phyloP scores from a whole-genome alignment of 2,329 filamentous ascomycete species.

The Fusarium sp. region DNA sequence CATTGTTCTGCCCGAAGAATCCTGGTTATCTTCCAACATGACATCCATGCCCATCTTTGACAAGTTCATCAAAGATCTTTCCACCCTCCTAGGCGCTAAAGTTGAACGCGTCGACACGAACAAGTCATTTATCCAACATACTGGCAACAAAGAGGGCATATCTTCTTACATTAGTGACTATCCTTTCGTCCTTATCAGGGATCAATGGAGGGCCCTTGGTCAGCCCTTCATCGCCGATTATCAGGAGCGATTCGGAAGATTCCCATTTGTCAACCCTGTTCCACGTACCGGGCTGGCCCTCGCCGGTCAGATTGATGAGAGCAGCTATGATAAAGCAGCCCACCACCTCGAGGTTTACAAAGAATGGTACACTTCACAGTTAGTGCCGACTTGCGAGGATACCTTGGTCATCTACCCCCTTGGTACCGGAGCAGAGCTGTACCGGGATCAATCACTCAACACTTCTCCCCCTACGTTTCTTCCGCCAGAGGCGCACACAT shows the following conservation, averaged over 20 bases:
- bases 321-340: background rate
- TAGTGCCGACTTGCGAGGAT: background rate
- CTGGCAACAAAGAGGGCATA: background rate
- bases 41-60: background rate
- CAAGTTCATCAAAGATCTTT: background rate
- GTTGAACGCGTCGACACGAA: background rate
- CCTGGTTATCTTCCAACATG: background rate
- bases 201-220: background rate
- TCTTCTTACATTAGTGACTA: background rate
- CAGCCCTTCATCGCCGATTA: slow-evolving; percentile 1
- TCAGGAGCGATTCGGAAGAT: background rate
- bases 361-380: background rate
- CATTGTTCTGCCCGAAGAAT: background rate
- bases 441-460: background rate
- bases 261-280: background rate
- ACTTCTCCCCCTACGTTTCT: background rate
- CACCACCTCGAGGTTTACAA: background rate
- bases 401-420: background rate
- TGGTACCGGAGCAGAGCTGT: background rate
- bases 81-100: background rate
- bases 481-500: background rate
- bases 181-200: background rate
- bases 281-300: background rate
- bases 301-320: background rate
- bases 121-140: background rate